phyloP scores from a whole-genome alignment of 306 rosid genomes.

The Cajanus cajan region DNA sequence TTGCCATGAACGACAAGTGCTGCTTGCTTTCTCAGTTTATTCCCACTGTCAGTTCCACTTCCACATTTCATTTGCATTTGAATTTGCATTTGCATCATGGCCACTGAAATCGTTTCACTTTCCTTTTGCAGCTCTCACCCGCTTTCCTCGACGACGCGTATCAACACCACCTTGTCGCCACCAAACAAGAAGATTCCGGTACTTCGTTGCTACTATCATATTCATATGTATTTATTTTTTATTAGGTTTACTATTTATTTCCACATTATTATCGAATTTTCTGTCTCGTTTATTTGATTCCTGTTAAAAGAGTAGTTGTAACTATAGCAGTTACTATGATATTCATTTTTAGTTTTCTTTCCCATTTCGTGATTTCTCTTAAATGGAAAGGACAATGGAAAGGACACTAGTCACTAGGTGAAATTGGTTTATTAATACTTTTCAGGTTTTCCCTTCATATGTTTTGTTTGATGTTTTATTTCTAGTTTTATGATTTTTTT shows the following conservation, averaged over 20 bases:
- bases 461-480: constrained; percentile 1
- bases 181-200: constrained; percentile 26
- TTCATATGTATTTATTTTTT: background rate
- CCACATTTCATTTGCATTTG: background rate
- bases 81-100: background rate
- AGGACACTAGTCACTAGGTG: no score
- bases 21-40: constrained; percentile 50
- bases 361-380: background rate
- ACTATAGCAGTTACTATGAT: no score
- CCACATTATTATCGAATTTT: background rate
- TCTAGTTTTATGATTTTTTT: background rate
- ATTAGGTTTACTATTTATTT: background rate
- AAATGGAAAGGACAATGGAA: constrained; percentile 5
- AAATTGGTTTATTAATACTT: background rate
- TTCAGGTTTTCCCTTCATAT: constrained; percentile 8
- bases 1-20: constrained; percentile 52
- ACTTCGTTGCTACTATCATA: background rate
- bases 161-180: constrained; percentile 32
- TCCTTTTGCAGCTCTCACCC: constrained; percentile 52
- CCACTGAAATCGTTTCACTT: background rate
- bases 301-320: background rate
- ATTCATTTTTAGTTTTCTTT: no score
- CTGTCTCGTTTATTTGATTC: background rate
- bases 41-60: constrained; percentile 46
- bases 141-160: constrained; percentile 61